Evolutionary conservation across 1,284 basidiomycete genomes (phyloP).

Genomic region (Leccinum fuscescens): DNA sequence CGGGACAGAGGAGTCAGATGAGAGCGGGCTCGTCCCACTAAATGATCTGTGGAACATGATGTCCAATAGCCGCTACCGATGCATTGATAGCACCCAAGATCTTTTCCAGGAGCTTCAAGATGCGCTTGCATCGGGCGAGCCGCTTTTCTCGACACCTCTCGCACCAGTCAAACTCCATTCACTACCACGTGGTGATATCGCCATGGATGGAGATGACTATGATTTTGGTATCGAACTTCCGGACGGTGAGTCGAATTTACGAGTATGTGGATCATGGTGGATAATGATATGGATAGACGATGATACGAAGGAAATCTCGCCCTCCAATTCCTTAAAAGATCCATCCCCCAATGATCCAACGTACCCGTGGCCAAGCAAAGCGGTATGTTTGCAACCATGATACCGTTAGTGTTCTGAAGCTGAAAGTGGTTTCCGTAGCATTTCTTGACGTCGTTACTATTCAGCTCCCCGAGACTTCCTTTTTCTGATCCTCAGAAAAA

Average conservation of each 20-base stretch:
- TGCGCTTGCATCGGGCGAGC: background rate
- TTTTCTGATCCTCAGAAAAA: slow-evolving; percentile 7
- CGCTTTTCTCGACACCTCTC: background rate
- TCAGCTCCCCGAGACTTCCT: background rate
- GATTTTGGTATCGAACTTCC: background rate
- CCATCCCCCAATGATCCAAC: background rate
- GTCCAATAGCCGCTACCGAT: background rate
- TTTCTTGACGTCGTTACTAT: slow-evolving; percentile 1
- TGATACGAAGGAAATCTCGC: background rate
- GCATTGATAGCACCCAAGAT: background rate
- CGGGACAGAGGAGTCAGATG: background rate
- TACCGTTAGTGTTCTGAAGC: background rate
- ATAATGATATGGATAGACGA: background rate
- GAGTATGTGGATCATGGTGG: background rate
- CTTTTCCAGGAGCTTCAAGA: background rate
- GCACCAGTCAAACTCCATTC: background rate
- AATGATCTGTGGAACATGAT: background rate
- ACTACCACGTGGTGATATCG: background rate
- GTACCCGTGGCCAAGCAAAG: slow-evolving; percentile 1
- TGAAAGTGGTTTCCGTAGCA: background rate
- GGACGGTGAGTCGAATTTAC: background rate
- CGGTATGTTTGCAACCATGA: background rate
- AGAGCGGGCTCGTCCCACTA: background rate
- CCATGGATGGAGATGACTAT: background rate
- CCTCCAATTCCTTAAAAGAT: background rate